Evolutionary conservation across 495 filamentous ascomycete species (phyloP), one percentile per base, ranked within the genome.

Genomic region (Penicillium turbatum): DNA sequence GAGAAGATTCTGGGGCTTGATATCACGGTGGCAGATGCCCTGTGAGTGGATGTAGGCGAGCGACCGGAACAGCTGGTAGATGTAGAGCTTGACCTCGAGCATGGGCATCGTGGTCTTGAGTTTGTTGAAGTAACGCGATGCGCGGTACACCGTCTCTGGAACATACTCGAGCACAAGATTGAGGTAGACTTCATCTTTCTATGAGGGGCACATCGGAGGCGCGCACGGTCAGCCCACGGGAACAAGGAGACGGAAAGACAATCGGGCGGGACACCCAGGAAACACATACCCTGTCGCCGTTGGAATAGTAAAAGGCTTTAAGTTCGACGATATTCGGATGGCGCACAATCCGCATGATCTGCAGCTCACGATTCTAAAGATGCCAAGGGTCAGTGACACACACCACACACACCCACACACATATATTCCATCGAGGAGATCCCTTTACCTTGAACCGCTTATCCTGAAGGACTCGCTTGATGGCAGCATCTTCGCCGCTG

Each of bases 91-190:
- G 64, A 97, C 90, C 70, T 97, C 93, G 47, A 99, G 81, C 69
- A 90, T 96, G 21, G 93, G 93, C 93, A 99, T 99, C 13, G 95
- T 97, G 6, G 93, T 96, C 82, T 99, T 99, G 83, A 97, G 83
- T 78, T 97, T 99, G 79, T 95, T 97, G 81, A 97, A 99, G 74
- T 96, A 97, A 43, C 93, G 82, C 38, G 93, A 97, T n/a, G 93
- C 95, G 53, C 95, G 84, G 70, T 97, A 99, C 32, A 99, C 95
- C 0, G 93, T 97, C 76, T 97, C 93, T 9, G 95, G 95, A 44
- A 99, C 95, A 67, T 90, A 99, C 70, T 99, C 93, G 63, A 97
- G 86, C 41, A 99, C 91, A 36, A 99, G 81, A 66, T 99, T 99
- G 43, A 99, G 85, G 71, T 97, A 99, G 11, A 99, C 95, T 77